Conservation (phyloP, 2,329 filamentous ascomycete species). For the Dothideomycetes sp. region DNA sequence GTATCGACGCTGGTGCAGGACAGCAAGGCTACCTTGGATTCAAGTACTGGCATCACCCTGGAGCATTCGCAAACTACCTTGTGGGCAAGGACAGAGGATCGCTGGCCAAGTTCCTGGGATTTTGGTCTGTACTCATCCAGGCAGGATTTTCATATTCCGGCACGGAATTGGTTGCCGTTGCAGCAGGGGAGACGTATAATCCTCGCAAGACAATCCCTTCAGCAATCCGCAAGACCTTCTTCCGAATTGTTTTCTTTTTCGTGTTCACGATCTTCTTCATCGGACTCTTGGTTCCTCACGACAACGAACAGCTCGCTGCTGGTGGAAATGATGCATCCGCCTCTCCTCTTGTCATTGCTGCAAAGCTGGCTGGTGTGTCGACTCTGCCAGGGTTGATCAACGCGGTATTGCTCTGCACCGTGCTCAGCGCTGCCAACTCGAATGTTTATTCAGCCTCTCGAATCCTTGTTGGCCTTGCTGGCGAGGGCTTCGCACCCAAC, state of each 20-base stretch:
- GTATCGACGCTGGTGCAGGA: constrained; percentile 34
- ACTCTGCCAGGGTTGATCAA: constrained; percentile 58
- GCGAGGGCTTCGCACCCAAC: constrained; percentile 36
- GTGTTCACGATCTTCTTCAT: constrained; percentile 29
- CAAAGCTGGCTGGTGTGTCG: constrained; percentile 50
- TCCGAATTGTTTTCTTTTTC: constrained; percentile 30
- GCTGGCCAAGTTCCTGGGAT: constrained; percentile 33
- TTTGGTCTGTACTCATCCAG: constrained; percentile 49
- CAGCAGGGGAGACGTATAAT: constrained; percentile 43
- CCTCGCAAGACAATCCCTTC: constrained; percentile 38
- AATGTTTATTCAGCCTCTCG: constrained; percentile 54
- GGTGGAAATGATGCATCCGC: constrained; percentile 30
- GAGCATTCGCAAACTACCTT: constrained; percentile 31
- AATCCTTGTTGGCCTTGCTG: constrained; percentile 57
- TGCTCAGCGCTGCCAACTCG: constrained; percentile 49
- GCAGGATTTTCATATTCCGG: constrained; percentile 50
- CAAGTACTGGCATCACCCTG: constrained; percentile 38
- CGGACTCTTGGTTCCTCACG: constrained; percentile 26
- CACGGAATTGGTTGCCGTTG: constrained; percentile 46
- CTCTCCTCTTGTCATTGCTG: constrained; percentile 59
- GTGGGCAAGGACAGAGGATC: constrained; percentile 20
- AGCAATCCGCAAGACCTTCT: constrained; percentile 29
- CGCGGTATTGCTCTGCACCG: constrained; percentile 50
- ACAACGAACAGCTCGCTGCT: constrained; percentile 30
- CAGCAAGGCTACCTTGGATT: constrained; percentile 52